Evolutionary conservation across 73 alveolate species (phyloP).

Genomic region (Tetrahymena elliotti): DNA sequence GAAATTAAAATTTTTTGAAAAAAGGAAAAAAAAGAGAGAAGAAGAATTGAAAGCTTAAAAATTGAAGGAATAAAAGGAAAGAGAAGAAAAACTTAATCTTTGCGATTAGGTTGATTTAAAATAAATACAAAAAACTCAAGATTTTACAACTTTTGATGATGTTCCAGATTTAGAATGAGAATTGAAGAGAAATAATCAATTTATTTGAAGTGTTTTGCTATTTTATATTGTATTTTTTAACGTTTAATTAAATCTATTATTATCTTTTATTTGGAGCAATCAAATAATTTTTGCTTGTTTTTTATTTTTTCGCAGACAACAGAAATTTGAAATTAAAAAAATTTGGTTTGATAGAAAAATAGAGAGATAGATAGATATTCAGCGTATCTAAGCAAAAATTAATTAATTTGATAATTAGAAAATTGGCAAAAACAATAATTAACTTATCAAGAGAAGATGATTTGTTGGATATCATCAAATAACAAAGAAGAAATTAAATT

Average conservation of each 20-base stretch:
- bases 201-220: background rate
- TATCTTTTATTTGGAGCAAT: background rate
- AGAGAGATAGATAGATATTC: background rate
- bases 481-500: too few relatives aligned
- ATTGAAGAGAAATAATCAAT: background rate
- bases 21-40: constrained; percentile 5
- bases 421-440: too few relatives aligned
- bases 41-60: background rate
- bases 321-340: background rate
- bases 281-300: too few relatives aligned
- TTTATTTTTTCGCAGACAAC: too few relatives aligned
- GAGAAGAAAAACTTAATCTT: constrained; percentile 13
- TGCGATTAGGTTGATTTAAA: constrained; percentile 3
- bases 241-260: too few relatives aligned
- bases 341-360: background rate
- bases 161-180: constrained; percentile 51
- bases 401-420: background rate
- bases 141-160: constrained; percentile 27
- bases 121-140: constrained; percentile 7
- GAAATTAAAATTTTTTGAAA: background rate
- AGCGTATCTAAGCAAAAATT: background rate
- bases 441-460: too few relatives aligned
- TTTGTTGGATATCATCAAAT: background rate
- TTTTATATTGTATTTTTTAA: background rate
- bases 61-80: background rate